Percentiles rank a stretch among this genome's conserved stretches.
Conservation (phyloP, 2,329 filamentous ascomycete species). For the Sordariomycetes sp. region DNA sequence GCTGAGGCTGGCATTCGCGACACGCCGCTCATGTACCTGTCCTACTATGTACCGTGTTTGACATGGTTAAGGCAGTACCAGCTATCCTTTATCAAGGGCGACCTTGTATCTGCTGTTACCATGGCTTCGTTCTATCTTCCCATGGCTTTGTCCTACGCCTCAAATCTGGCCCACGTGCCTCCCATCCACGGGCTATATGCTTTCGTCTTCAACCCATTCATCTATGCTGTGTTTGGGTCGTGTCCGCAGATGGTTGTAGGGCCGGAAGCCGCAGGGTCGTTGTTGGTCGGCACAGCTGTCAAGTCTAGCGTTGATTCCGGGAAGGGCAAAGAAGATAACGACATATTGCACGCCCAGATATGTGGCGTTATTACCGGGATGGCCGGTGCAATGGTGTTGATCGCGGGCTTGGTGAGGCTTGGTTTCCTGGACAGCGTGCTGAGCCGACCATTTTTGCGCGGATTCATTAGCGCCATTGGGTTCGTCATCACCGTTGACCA, state of each 20-base stretch:
- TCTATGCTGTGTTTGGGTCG: constrained; percentile 86
- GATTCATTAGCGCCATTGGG: constrained; percentile 95
- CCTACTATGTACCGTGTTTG: constrained; percentile 86
- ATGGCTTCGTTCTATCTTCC: constrained; percentile 98
- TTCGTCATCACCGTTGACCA: constrained; percentile 96
- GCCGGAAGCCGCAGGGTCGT: constrained; percentile 85
- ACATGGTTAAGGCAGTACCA: constrained; percentile 88
- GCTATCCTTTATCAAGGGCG: constrained; percentile 72
- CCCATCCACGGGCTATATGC: constrained; percentile 91
- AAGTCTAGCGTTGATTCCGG: constrained; percentile 66
- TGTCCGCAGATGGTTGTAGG: constrained; percentile 91
- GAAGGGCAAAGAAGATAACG: constrained; percentile 52
- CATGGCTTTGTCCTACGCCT: constrained; percentile 88
- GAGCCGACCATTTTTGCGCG: constrained; percentile 82
- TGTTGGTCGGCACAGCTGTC: constrained; percentile 82
- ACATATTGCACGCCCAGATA: constrained; percentile 64
- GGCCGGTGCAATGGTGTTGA: constrained; percentile 79
- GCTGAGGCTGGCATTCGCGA: constrained; percentile 66
- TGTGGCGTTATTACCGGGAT: constrained; percentile 84
- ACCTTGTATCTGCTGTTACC: constrained; percentile 82
- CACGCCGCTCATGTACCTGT: constrained; percentile 72
- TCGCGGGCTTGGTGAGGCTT: constrained; percentile 74
- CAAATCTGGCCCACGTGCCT: constrained; percentile 86
- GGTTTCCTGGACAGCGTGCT: constrained; percentile 93
- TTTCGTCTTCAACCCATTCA: constrained; percentile 84